A percentile compares a stretch with the other conserved stretches of the same genome.
phyloP scores from a whole-genome alignment of 768 basidiomycete species.

The Leccinum fibrillosum region DNA sequence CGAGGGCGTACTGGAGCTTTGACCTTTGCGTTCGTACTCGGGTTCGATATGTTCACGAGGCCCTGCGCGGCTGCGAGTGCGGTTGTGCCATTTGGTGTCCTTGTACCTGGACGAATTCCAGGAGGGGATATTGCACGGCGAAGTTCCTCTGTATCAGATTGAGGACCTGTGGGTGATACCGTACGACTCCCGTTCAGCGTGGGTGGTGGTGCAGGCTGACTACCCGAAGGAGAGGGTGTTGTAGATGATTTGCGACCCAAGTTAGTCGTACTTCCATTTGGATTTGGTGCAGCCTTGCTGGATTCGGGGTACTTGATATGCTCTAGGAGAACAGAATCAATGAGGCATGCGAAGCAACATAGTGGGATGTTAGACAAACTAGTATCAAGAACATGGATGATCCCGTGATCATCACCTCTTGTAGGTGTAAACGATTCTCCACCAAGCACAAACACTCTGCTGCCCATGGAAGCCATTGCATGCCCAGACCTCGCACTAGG shows the following conservation, averaged over 20 bases:
- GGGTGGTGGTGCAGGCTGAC: slow-evolving; percentile 28
- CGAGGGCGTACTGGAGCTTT: slow-evolving; percentile 50
- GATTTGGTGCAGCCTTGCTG: slow-evolving; percentile 36
- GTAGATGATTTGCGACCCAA: slow-evolving; percentile 49
- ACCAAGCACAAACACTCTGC: slow-evolving; percentile 88
- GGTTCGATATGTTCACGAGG: slow-evolving; percentile 5
- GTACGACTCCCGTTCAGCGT: slow-evolving; percentile 43
- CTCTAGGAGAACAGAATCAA: slow-evolving; percentile 40
- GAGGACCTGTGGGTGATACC: slow-evolving; percentile 57
- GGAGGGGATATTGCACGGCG: slow-evolving; percentile 69
- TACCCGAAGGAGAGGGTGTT: slow-evolving; percentile 31
- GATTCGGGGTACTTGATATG: slow-evolving; percentile 93
- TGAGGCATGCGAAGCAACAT: background rate
- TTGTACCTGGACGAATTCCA: slow-evolving; percentile 40
- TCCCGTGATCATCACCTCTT: slow-evolving; percentile 71
- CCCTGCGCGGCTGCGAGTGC: slow-evolving; percentile 9
- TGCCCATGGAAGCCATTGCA: slow-evolving; percentile 93
- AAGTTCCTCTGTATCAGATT: slow-evolving; percentile 50
- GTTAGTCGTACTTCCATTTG: slow-evolving; percentile 27
- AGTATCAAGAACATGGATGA: slow-evolving; percentile 93
- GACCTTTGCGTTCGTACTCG: slow-evolving; percentile 40
- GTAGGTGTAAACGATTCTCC: slow-evolving; percentile 83
- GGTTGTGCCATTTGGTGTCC: slow-evolving; percentile 32
- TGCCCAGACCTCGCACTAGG: slow-evolving; percentile 93
- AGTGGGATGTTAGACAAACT: slow-evolving; percentile 50